These are phyloP conservation scores for Ilyonectria sp. DNA, from an alignment of 2,329 filamentous ascomycete species.

Conservation along the genomic window DNA sequence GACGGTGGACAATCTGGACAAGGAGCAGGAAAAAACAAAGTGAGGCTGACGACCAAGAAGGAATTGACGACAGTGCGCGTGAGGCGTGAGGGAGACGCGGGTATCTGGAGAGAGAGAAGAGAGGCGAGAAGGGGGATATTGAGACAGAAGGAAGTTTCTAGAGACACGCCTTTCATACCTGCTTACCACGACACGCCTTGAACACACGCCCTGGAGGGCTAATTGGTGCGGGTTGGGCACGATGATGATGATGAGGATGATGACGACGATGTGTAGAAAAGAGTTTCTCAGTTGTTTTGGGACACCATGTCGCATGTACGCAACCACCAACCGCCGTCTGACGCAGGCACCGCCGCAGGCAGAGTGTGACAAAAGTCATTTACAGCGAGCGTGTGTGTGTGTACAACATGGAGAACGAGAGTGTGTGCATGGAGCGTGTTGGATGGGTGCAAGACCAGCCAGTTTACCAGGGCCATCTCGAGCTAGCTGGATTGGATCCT, in stretches of 20 bases:
- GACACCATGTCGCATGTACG: not conserved
- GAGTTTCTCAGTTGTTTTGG: conserved; percentile 8
- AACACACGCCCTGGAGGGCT: conserved; percentile 19
- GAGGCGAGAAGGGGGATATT: not conserved
- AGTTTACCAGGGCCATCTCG: not conserved
- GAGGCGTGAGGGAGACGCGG: conserved; percentile 28
- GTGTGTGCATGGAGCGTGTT: conserved; percentile 9
- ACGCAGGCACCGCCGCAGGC: conserved; percentile 9
- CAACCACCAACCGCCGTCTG: conserved; percentile 1
- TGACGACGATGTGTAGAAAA: conserved; percentile 8
- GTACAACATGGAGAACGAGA: not conserved
- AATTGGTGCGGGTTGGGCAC: conserved; percentile 31
- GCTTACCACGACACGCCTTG: not conserved
- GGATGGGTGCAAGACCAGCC: not conserved
- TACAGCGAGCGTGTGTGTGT: not conserved
- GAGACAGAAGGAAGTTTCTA: not conserved
- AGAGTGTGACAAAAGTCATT: not conserved
- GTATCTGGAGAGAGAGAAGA: conserved; percentile 2
- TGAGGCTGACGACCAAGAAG: conserved; percentile 40
- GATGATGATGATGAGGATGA: conserved; percentile 30
- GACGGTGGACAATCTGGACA: conserved; percentile 26
- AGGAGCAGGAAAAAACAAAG: conserved; percentile 40
- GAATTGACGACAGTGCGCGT: conserved; percentile 12
- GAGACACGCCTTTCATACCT: conserved; percentile 8
- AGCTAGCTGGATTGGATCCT: conserved; percentile 19